These are phyloP conservation scores for Verbena officinalis DNA, from an alignment of 257 asterid genomes.

Conservation along the genomic window DNA sequence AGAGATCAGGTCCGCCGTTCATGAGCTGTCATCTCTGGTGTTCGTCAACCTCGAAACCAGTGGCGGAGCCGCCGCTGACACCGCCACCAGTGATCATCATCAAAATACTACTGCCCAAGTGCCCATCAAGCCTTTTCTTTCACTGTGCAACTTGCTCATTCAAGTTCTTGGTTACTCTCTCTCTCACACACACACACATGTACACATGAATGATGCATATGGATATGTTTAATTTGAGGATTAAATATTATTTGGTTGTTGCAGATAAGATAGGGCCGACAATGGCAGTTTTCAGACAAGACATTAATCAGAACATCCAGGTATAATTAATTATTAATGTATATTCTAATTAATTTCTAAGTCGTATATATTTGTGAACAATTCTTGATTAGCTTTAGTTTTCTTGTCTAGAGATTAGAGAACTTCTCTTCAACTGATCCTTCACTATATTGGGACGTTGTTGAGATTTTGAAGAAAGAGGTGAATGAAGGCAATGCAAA, in stretches of 20 bases:
- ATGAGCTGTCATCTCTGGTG: constrained; percentile 38
- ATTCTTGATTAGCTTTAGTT: not conserved
- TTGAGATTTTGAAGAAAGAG: constrained; percentile 68
- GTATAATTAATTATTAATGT: constrained; percentile 34
- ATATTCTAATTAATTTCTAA: too few species aligned
- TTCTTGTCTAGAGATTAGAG: constrained; percentile 50
- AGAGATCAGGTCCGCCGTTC: constrained; percentile 52
- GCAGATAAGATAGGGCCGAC: constrained; percentile 83
- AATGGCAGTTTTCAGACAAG: constrained; percentile 69
- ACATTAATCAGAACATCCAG: constrained; percentile 62
- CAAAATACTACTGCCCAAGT: constrained; percentile 25
- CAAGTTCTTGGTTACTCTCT: constrained; percentile 57
- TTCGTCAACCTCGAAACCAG: not conserved
- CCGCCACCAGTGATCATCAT: not conserved
- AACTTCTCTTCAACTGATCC: constrained; percentile 51
- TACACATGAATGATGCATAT: not conserved
- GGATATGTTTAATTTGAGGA: not conserved
- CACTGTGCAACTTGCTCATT: constrained; percentile 49
- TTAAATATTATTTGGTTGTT: not conserved
- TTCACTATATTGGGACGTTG: constrained; percentile 47
- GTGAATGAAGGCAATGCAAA: constrained; percentile 47
- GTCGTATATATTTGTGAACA: not conserved
- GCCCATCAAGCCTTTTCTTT: constrained; percentile 58
- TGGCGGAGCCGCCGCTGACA: not conserved
- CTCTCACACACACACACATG: not conserved